These are phyloP conservation scores for Pythium apleroticum DNA, from an alignment of 352 stramenopile genomes.

Conservation along the genomic window DNA sequence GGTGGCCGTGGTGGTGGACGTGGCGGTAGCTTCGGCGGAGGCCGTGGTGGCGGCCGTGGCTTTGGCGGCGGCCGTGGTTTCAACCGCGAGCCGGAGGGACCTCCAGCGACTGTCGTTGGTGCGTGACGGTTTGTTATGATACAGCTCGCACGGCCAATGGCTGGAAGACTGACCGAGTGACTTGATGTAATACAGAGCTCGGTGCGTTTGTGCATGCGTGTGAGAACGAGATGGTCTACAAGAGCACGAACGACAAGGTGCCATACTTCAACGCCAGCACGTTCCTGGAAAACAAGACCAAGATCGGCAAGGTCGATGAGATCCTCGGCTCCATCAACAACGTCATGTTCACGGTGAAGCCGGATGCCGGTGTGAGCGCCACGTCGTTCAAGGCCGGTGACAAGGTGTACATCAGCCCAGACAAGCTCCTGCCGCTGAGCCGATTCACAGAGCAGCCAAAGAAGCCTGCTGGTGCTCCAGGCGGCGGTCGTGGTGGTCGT, in stretches of 20 bases:
- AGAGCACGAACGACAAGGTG: conserved; percentile 95
- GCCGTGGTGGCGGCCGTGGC: conserved; percentile 40
- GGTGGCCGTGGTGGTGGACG: conserved; percentile 24
- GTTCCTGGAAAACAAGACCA: conserved; percentile 99
- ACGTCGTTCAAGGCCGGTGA: conserved; percentile 97
- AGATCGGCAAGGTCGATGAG: conserved; percentile 99
- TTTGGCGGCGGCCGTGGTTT: conserved; percentile 42
- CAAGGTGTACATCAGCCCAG: conserved; percentile 96
- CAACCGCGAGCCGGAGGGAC: conserved; percentile 63
- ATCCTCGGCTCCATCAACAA: conserved; percentile 97
- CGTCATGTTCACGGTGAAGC: conserved; percentile 97
- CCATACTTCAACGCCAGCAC: conserved; percentile 99
- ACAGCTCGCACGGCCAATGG: background rate
- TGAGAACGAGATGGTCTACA: conserved; percentile 98
- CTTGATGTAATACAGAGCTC: conserved; percentile 75
- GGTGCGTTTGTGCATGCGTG: conserved; percentile 96
- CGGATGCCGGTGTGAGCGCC: conserved; percentile 92
- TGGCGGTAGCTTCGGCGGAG: conserved; percentile 39
- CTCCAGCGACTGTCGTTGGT: conserved; percentile 73
- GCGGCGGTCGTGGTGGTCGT: conserved; percentile 40
- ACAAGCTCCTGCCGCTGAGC: conserved; percentile 96
- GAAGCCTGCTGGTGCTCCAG: conserved; percentile 47
- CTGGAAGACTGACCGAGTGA: background rate
- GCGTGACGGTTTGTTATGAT: conserved; percentile 18
- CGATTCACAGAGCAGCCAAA: conserved; percentile 94